phyloP scores from a whole-genome alignment of 140 eudicot genomes.

The Senecio squalidus region DNA sequence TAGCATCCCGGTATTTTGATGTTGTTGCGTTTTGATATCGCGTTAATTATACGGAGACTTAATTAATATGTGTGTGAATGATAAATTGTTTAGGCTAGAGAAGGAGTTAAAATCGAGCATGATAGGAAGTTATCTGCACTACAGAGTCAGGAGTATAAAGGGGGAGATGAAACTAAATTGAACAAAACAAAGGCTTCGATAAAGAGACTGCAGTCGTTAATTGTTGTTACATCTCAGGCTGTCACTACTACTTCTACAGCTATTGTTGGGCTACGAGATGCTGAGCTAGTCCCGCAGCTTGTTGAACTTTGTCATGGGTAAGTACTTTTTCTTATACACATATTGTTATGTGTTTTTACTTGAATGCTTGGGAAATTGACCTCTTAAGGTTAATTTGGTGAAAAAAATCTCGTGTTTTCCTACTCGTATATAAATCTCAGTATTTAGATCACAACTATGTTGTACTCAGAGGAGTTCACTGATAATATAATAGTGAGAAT shows the following conservation, averaged over 20 bases:
- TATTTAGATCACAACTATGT: not conserved
- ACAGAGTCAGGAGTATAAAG: slow-evolving; percentile 76
- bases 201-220: slow-evolving; percentile 66
- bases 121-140: slow-evolving; percentile 70
- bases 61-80: not conserved
- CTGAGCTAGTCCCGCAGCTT: slow-evolving; percentile 89
- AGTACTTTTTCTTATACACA: slow-evolving; percentile 5
- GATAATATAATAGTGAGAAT: not conserved
- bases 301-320: slow-evolving; percentile 96
- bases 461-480: not conserved
- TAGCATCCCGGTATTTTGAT: not conserved
- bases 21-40: not conserved
- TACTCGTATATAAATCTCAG: too few species aligned
- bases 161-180: slow-evolving; percentile 75
- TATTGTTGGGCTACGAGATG: slow-evolving; percentile 67
- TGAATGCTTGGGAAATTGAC: not conserved
- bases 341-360: not conserved
- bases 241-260: slow-evolving; percentile 85
- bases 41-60: not conserved
- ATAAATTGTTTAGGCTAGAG: slow-evolving; percentile 60
- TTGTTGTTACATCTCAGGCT: slow-evolving; percentile 90
- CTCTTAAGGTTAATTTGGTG: not conserved
- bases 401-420: too few species aligned
- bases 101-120: slow-evolving; percentile 87
- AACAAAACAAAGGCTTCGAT: slow-evolving; percentile 88